These are phyloP conservation scores for Russula sp. DNA, from an alignment of 768 basidiomycete genomes.

Conservation along the genomic window DNA sequence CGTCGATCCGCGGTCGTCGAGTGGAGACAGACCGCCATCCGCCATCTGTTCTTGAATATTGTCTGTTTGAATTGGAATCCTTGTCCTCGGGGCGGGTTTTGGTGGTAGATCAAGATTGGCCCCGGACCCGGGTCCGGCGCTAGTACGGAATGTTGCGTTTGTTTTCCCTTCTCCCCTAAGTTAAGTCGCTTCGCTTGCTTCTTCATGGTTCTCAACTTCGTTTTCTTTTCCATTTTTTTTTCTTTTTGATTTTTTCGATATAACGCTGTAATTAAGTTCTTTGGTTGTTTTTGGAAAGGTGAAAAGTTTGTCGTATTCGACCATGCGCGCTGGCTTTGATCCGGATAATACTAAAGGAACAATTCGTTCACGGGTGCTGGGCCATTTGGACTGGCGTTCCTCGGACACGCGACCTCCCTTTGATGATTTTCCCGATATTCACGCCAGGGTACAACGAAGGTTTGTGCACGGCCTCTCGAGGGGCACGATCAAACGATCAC, in stretches of 20 bases:
- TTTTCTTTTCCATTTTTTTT: neutral
- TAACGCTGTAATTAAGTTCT: neutral
- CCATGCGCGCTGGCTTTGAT: neutral
- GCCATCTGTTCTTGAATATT: no score
- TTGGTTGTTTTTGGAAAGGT: neutral
- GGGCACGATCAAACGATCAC: neutral
- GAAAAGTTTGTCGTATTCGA: neutral
- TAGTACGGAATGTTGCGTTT: neutral
- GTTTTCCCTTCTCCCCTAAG: neutral
- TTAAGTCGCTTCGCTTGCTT: neutral
- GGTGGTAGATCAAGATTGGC: neutral
- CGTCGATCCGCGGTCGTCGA: constrained; percentile 1
- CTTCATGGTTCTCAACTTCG: neutral
- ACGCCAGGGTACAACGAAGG: no score
- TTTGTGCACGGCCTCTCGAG: neutral
- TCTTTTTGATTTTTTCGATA: neutral
- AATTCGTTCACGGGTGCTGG: neutral
- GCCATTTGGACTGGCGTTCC: neutral
- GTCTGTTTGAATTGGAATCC: neutral
- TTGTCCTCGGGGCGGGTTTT: constrained; percentile 3
- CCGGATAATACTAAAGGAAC: neutral
- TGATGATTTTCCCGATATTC: neutral
- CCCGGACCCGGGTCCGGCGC: neutral
- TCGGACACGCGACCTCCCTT: neutral
- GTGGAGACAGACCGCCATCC: neutral